Conservation (phyloP, 257 asterid species). For the Nicotiana attenuata region DNA sequence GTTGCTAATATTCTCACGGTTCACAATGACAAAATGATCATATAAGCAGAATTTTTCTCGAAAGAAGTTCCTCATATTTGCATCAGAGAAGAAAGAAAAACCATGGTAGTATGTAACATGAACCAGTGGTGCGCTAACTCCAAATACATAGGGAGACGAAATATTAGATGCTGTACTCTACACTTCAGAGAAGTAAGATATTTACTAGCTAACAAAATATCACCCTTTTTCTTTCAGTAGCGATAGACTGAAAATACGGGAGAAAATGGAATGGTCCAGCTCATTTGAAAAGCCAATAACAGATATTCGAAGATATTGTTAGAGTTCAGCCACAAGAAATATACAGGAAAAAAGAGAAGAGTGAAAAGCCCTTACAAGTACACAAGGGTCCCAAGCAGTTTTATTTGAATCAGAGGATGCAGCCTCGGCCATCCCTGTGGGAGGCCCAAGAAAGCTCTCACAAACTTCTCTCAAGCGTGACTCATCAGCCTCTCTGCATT, state of each 20-base stretch:
- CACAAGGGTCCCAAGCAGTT: conserved; percentile 72
- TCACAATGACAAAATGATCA: neutral
- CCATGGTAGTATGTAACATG: neutral
- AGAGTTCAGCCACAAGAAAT: neutral
- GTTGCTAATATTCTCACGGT: neutral
- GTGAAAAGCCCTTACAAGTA: conserved; percentile 55
- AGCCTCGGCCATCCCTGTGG: conserved; percentile 68
- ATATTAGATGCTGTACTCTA: neutral
- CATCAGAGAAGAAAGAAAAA: neutral
- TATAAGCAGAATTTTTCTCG: neutral
- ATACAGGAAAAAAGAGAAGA: conserved; percentile 1
- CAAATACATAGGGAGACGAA: neutral
- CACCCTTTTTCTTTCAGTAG: neutral
- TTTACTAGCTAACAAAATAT: neutral
- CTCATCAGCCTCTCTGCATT: conserved; percentile 82
- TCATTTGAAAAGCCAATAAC: neutral
- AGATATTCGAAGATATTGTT: neutral
- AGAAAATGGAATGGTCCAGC: neutral
- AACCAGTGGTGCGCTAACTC: neutral
- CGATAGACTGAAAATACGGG: neutral
- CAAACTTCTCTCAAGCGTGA: conserved; percentile 91
- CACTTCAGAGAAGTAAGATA: neutral
- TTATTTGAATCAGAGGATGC: conserved; percentile 32
- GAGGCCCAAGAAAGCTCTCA: conserved; percentile 97
- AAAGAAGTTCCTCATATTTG: neutral